Conservation (phyloP, 148 eudicot genomes). For the Heliamphora exappendiculata region DNA sequence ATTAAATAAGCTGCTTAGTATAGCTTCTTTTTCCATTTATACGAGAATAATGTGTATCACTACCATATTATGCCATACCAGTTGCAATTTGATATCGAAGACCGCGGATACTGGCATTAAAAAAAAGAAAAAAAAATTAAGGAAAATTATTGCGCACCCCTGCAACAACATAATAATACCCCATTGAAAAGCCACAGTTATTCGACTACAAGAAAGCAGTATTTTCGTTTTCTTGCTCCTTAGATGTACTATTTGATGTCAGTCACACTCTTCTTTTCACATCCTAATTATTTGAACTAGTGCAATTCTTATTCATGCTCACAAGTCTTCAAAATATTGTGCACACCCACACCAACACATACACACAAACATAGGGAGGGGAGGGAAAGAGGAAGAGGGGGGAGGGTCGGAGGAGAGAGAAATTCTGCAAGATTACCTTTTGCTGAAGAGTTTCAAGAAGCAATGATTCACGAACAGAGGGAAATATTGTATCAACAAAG, state of each 20-base stretch:
- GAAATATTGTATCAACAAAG: constrained; percentile 60
- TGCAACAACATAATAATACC: not conserved
- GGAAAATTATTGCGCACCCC: not conserved
- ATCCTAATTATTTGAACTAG: not conserved
- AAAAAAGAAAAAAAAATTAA: not conserved
- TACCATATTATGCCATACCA: not conserved
- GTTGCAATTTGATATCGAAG: not conserved
- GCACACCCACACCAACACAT: not conserved
- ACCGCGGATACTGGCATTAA: not conserved
- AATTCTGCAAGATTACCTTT: constrained; percentile 38
- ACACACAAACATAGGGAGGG: not conserved
- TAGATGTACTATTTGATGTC: not conserved
- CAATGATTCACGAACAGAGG: constrained; percentile 62
- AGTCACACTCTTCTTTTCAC: not conserved
- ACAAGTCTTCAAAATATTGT: not conserved
- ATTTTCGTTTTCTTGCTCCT: not conserved
- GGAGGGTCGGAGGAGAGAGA: too few species aligned
- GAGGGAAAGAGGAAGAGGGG: not conserved
- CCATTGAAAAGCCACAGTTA: not conserved
- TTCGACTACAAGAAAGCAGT: not conserved
- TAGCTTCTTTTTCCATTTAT: not conserved
- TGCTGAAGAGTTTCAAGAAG: constrained; percentile 43
- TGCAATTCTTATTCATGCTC: not conserved
- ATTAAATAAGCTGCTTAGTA: not conserved
- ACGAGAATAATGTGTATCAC: too few species aligned